Percentiles rank a stretch among this genome's conserved stretches.
Conservation (phyloP, 2,329 filamentous ascomycete genomes). For the Stemphylium beticola region DNA sequence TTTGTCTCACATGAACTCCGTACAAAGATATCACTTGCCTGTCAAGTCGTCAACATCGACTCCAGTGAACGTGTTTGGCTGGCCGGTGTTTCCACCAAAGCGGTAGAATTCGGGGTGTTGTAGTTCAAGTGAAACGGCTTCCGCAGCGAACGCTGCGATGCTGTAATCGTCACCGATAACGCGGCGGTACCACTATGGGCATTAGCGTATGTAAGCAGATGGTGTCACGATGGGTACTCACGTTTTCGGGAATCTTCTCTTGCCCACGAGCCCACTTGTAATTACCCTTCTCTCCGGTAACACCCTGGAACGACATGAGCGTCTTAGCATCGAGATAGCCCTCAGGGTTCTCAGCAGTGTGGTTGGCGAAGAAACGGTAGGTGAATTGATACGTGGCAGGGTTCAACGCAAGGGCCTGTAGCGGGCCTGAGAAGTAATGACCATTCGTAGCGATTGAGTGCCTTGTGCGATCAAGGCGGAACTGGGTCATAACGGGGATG, state of each 20-base stretch:
- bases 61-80: conserved; percentile 24
- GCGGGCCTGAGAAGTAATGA: conserved; percentile 20
- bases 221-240: conserved; percentile 9
- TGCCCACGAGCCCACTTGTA: conserved; percentile 25
- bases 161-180: conserved; percentile 20
- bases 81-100: conserved; percentile 29
- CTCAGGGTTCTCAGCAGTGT: conserved; percentile 26
- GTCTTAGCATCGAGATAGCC: conserved; percentile 26
- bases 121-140: conserved; percentile 17
- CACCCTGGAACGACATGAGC: conserved; percentile 26
- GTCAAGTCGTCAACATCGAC: conserved; percentile 26
- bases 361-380: conserved; percentile 27
- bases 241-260: conserved; percentile 31
- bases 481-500: conserved; percentile 3
- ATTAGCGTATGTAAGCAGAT: conserved; percentile 13
- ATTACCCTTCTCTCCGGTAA: conserved; percentile 24
- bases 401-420: conserved; percentile 25
- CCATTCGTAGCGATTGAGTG: conserved; percentile 25
- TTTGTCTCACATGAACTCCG: too few relatives aligned
- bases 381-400: conserved; percentile 14
- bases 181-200: conserved; percentile 13
- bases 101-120: conserved; percentile 14
- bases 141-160: background rate
- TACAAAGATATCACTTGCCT: conserved; percentile 1
- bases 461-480: conserved; percentile 26